phyloP scores from a whole-genome alignment of 208 protist genomes.

The Jaenimonas drosophilae region DNA sequence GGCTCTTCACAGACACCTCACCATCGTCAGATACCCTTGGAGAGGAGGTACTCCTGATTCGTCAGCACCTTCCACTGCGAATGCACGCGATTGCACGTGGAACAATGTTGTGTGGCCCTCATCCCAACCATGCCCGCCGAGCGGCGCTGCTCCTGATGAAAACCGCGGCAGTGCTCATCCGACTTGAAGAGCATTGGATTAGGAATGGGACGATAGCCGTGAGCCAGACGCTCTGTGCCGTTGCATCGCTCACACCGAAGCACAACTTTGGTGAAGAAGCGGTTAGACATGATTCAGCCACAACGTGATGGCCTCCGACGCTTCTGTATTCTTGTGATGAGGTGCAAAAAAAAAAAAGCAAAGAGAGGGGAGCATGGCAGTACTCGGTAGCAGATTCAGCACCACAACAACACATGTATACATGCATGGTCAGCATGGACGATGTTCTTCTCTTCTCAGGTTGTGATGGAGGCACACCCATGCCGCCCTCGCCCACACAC shows the following conservation, averaged over 20 bases:
- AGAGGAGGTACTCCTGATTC: conserved; percentile 58
- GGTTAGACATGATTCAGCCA: conserved; percentile 39
- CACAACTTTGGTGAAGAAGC: conserved; percentile 76
- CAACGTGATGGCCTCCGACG: too few relatives aligned
- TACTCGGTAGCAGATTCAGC: too few relatives aligned
- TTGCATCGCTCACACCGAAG: conserved; percentile 60
- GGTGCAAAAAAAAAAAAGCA: too few relatives aligned
- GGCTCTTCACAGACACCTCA: too few relatives aligned
- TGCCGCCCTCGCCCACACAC: too few relatives aligned
- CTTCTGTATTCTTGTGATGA: too few relatives aligned
- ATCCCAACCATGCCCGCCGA: conserved; percentile 38
- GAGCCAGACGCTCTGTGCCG: conserved; percentile 47
- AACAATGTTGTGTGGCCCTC: conserved; percentile 47
- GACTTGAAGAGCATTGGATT: conserved; percentile 85
- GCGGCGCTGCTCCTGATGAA: conserved; percentile 64
- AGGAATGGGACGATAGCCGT: conserved; percentile 73
- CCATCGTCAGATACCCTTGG: too few relatives aligned
- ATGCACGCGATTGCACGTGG: conserved; percentile 59
- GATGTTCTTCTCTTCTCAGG: too few relatives aligned
- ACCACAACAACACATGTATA: too few relatives aligned
- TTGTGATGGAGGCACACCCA: too few relatives aligned
- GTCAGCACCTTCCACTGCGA: conserved; percentile 65
- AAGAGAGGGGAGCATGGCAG: too few relatives aligned
- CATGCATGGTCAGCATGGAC: too few relatives aligned
- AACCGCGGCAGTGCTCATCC: conserved; percentile 72